Evolutionary conservation across 2,329 filamentous ascomycete genomes (phyloP).

Genomic region (Arthrinium phaeospermum): DNA sequence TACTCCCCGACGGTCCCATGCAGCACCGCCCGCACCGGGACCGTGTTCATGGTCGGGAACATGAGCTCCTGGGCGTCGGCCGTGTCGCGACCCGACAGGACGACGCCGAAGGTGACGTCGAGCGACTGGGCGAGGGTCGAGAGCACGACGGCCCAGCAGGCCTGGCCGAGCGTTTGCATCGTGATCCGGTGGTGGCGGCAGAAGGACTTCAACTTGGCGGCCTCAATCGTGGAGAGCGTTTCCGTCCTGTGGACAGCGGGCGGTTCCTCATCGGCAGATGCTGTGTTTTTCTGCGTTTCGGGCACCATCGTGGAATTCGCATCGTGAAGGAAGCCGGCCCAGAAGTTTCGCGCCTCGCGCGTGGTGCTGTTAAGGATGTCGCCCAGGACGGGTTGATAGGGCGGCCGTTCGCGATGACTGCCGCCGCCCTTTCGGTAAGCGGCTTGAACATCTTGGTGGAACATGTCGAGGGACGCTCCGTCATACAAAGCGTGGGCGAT

Average conservation of each 20-base stretch:
- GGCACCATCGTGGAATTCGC: constrained; percentile 44
- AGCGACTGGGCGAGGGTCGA: constrained; percentile 67
- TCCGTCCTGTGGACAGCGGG: constrained; percentile 49
- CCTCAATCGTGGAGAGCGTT: constrained; percentile 46
- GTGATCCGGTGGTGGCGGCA: constrained; percentile 74
- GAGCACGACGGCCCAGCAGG: constrained; percentile 76
- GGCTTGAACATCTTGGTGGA: constrained; percentile 73
- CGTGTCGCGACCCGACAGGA: constrained; percentile 83
- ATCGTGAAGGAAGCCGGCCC: constrained; percentile 70
- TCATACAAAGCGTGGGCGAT: constrained; percentile 90
- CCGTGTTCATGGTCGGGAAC: constrained; percentile 93
- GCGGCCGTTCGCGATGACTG: constrained; percentile 45
- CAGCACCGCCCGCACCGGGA: constrained; percentile 74
- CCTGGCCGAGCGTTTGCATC: constrained; percentile 76
- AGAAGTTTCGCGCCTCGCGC: constrained; percentile 63
- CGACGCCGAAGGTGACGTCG: constrained; percentile 81
- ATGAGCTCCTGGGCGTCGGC: constrained; percentile 70
- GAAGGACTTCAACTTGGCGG: constrained; percentile 56
- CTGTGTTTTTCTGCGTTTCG: neutral
- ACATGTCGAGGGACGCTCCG: constrained; percentile 78
- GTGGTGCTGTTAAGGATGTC: constrained; percentile 53
- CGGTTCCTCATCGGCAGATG: neutral
- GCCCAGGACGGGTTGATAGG: constrained; percentile 60
- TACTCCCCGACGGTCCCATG: constrained; percentile 71
- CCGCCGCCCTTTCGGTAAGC: constrained; percentile 58